Percentiles rank a stretch among this genome's conserved stretches.
These are phyloP conservation scores for Mentha longifolia DNA, from an alignment of 257 asterid species.

Conservation along the genomic window DNA sequence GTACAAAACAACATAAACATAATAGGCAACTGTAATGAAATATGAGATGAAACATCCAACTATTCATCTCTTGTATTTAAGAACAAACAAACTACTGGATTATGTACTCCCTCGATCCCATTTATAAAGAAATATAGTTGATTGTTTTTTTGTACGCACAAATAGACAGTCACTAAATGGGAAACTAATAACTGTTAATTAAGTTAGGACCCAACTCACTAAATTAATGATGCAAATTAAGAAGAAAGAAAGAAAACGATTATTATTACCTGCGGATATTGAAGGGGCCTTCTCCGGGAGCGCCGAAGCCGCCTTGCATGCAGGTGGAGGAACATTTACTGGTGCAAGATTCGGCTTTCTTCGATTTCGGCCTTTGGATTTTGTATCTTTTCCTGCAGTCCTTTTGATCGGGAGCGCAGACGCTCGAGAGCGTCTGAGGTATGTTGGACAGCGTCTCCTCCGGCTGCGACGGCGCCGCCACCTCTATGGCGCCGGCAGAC, in stretches of 20 bases:
- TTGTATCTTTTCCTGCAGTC: slow-evolving; percentile 63
- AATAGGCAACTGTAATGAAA: too few relatives aligned
- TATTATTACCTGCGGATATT: slow-evolving; percentile 59
- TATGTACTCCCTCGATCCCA: too few relatives aligned
- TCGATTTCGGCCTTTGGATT: slow-evolving; percentile 84
- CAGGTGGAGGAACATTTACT: slow-evolving; percentile 77
- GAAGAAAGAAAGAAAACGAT: too few relatives aligned
- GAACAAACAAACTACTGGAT: too few relatives aligned
- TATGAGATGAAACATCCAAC: background rate
- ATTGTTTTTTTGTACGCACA: too few relatives aligned
- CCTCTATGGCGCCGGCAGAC: slow-evolving; percentile 51
- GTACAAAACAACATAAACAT: too few relatives aligned
- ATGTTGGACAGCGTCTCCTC: slow-evolving; percentile 76
- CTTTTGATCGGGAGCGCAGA: slow-evolving; percentile 49
- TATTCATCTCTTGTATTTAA: too few relatives aligned
- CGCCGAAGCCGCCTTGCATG: slow-evolving; percentile 80
- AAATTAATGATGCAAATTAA: background rate
- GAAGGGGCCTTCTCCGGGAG: slow-evolving; percentile 97
- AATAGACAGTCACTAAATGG: too few relatives aligned
- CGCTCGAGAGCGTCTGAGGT: slow-evolving; percentile 77
- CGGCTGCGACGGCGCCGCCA: slow-evolving; percentile 48
- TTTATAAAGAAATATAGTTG: too few relatives aligned
- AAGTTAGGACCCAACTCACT: background rate
- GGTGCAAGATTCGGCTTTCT: slow-evolving; percentile 80
- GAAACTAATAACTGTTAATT: too few relatives aligned